Percentiles rank a stretch among this genome's conserved stretches.
Conservation (phyloP, 257 asterid species). For the Solanum dulcamara region DNA sequence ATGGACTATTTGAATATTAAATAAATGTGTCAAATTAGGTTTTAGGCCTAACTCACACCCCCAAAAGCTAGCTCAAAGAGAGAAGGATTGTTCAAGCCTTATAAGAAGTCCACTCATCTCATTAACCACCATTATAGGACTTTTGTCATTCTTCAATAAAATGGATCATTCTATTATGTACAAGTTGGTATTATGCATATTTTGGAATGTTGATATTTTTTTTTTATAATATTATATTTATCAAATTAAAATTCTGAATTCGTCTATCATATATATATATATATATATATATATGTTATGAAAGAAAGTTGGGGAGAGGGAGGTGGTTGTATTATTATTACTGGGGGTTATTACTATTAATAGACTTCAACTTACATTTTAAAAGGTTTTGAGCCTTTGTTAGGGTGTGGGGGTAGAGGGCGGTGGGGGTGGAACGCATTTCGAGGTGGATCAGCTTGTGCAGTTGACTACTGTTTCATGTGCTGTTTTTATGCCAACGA, state of each 20-base stretch:
- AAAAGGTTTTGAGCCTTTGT: background rate
- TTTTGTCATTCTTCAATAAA: too few species aligned
- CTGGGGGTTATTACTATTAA: background rate
- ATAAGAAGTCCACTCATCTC: too few species aligned
- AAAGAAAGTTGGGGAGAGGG: background rate
- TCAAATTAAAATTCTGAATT: background rate
- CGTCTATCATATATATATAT: background rate
- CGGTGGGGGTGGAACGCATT: constrained; percentile 36
- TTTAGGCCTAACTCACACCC: too few species aligned
- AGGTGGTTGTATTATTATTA: background rate
- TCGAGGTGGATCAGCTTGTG: constrained; percentile 61
- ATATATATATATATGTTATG: accelerated
- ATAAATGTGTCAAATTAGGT: too few species aligned
- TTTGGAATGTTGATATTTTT: background rate
- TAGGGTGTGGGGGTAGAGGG: background rate
- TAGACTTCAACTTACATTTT: constrained; percentile 7
- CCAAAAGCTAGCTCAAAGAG: too few species aligned
- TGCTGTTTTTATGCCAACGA: constrained; percentile 20
- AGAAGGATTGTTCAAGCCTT: too few species aligned
- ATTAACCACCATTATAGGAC: too few species aligned
- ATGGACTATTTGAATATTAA: too few species aligned
- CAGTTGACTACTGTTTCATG: constrained; percentile 41
- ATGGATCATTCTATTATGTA: background rate
- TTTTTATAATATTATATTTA: too few species aligned
- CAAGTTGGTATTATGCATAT: background rate